Evolutionary conservation across 495 filamentous ascomycete genomes (phyloP).

Genomic region (Aspergillus bridgeri): DNA sequence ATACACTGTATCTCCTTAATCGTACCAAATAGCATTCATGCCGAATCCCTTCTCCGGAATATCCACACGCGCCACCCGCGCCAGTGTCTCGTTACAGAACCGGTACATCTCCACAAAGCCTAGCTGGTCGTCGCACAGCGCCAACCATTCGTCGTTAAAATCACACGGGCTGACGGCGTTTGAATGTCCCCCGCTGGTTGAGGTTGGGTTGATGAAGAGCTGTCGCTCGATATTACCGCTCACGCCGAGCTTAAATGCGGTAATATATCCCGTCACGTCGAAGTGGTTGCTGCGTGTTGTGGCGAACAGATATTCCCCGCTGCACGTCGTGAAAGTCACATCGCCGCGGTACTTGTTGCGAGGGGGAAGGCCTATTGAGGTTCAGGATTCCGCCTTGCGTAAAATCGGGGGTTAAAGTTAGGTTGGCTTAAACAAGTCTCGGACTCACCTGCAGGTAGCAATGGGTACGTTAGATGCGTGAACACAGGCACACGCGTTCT

Average conservation of each 20-base stretch:
- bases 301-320: constrained; percentile 70
- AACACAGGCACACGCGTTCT: constrained; percentile 75
- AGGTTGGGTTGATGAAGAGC: constrained; percentile 75
- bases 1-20: constrained; percentile 55
- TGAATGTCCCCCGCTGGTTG: constrained; percentile 79
- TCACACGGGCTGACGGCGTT: constrained; percentile 77
- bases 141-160: constrained; percentile 81
- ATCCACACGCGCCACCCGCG: constrained; percentile 67
- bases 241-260: constrained; percentile 68
- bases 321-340: constrained; percentile 65
- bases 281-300: constrained; percentile 74
- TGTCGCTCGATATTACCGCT: constrained; percentile 70
- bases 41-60: constrained; percentile 80
- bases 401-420: no score
- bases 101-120: constrained; percentile 84
- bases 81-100: constrained; percentile 74
- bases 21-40: constrained; percentile 91
- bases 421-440: background rate
- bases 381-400: no score
- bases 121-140: constrained; percentile 79
- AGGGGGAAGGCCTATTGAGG: constrained; percentile 41
- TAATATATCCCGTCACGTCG: constrained; percentile 74
- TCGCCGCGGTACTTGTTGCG: constrained; percentile 69
- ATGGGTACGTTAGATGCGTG: constrained; percentile 69
- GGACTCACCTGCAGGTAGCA: constrained; percentile 65